These are phyloP conservation scores for Lichtheimia ornata DNA, from an alignment of 371 early-diverging fungal species.

Conservation along the genomic window DNA sequence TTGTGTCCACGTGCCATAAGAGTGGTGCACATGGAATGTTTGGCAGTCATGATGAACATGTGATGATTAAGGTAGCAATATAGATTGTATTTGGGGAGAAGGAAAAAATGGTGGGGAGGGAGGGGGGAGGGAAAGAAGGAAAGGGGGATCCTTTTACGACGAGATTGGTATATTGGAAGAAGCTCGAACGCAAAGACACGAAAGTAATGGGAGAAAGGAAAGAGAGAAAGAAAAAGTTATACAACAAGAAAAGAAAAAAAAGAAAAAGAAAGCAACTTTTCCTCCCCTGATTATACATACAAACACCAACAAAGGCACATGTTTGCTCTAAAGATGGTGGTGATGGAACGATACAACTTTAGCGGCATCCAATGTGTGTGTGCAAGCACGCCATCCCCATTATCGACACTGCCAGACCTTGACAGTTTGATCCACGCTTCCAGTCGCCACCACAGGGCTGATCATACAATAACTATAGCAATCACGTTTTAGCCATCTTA, in stretches of 20 bases:
- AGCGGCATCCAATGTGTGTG: too few species aligned
- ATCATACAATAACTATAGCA: constrained; percentile 41
- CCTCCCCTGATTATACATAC: constrained; percentile 4
- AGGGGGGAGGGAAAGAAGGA: background rate
- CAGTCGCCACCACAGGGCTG: constrained; percentile 78
- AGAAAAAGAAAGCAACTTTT: background rate
- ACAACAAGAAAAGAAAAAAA: background rate
- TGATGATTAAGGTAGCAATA: too few species aligned
- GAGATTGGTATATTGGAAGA: background rate
- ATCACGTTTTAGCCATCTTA: constrained; percentile 5
- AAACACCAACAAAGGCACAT: background rate
- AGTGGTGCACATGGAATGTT: background rate
- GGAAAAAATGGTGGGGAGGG: background rate
- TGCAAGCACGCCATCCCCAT: constrained; percentile 6
- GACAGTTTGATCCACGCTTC: constrained; percentile 78
- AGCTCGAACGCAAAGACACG: background rate
- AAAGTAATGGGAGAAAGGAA: background rate
- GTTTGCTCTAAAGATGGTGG: too few species aligned
- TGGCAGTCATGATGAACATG: background rate
- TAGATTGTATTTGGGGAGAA: constrained; percentile 1
- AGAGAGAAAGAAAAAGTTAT: constrained; percentile 8
- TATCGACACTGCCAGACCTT: constrained; percentile 71
- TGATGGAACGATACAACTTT: too few species aligned
- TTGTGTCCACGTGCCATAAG: too few species aligned
- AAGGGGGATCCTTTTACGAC: background rate